Base-by-base conservation (phyloP, 192 early-diverging fungal genomes). In the Obelidium mucronatum region DNA sequence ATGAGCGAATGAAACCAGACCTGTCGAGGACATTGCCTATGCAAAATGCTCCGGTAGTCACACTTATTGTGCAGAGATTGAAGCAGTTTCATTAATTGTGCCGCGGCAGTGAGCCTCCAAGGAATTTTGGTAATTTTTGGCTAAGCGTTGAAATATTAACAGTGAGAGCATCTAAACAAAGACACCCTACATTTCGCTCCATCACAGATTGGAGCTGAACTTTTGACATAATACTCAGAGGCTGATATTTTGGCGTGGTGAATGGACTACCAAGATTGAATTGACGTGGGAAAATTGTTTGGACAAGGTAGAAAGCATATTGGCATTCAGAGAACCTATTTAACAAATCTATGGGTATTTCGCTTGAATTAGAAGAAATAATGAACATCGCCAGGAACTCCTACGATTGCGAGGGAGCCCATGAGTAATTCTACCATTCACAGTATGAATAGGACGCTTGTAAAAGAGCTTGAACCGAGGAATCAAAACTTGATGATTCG, bases 391-490 rank as follows among this genome's bases (percentile, higher is more conserved):
- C n/a, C n/a, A n/a, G n/a, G 52, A 77, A 42, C 13, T 34, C 75
- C 55, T 52, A 80, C 79, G 82, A 51, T 56, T 73, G 40, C 75
- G 73, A 11, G 82, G 79, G 1, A 83, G 52, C 3, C 82, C 82
- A 52, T 69, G 48, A 39, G 74, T 34, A 40, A 83, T 58, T 26
- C 22, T 48, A 22, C 67, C 66, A 15, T 42, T 36, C 1, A 67
- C 11, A 15, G 60, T 60, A 42, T 74, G 63, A 33, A 70, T 56
- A 8, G 79, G 76, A 34, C 76, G 44, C 28, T 72, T 69, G 73
- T 78, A 80, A 67, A 83, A 83, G 44, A 83, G 75, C 39, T 74
- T 61, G 40, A 52, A 73, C 17, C 79, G 76, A 3, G 76, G 35
- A 51, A 83, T 52, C 31, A 52, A 36, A 17, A 77, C 60, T 4